Conservation (phyloP, 2,329 filamentous ascomycete species). For the Pyricularia sp. region DNA sequence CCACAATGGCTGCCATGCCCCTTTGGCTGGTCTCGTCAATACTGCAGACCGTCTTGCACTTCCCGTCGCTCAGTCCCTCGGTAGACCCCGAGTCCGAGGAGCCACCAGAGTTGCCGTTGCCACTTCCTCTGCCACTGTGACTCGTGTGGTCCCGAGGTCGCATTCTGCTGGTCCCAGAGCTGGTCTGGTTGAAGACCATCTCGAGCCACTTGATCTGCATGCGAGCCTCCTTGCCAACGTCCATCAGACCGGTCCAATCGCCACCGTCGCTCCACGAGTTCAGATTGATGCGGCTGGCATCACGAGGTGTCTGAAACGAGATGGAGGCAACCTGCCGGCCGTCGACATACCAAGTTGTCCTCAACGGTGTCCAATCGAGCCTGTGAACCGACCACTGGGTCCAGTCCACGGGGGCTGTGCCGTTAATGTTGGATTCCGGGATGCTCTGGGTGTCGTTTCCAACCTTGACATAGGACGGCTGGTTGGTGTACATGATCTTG, state of each 20-base stretch:
- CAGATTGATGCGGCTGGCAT: conserved; percentile 35
- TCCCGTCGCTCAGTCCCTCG: conserved; percentile 3
- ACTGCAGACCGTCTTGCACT: conserved; percentile 25
- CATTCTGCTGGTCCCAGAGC: conserved; percentile 7
- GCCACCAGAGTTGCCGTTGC: not conserved
- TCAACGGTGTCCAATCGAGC: conserved; percentile 39
- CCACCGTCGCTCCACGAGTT: conserved; percentile 46
- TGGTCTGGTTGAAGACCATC: conserved; percentile 32
- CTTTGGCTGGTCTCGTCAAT: conserved; percentile 20
- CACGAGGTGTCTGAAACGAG: conserved; percentile 36
- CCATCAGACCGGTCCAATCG: conserved; percentile 39
- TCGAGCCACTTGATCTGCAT: conserved; percentile 45
- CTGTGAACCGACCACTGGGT: conserved; percentile 40
- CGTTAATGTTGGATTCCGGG: conserved; percentile 26
- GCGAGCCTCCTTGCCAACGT: conserved; percentile 26
- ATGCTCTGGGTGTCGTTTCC: conserved; percentile 25
- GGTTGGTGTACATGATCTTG: conserved; percentile 39
- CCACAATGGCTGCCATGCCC: not conserved
- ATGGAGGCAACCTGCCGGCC: conserved; percentile 32
- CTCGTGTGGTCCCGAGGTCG: not conserved
- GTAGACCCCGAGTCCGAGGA: not conserved
- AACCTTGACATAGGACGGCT: conserved; percentile 32
- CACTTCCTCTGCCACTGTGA: not conserved
- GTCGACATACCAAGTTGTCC: conserved; percentile 40
- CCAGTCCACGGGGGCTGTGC: conserved; percentile 29